Evolutionary conservation across 2,329 filamentous ascomycete species (phyloP).

Genomic region (Rachicladosporium sp.): DNA sequence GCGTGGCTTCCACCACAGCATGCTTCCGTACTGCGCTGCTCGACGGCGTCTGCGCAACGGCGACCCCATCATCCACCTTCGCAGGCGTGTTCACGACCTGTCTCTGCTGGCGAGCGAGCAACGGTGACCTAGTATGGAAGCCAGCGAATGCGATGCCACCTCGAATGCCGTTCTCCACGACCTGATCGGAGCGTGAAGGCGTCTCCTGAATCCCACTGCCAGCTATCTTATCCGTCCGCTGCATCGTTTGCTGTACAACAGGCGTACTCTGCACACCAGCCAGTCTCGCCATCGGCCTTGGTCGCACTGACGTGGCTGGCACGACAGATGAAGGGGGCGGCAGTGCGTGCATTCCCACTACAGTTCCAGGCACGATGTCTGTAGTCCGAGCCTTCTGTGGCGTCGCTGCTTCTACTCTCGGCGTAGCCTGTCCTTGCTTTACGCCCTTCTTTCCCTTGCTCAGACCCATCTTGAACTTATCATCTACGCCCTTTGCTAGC

Average conservation of each 20-base stretch:
- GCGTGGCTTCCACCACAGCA: conserved; percentile 5
- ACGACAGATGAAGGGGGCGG: conserved; percentile 2
- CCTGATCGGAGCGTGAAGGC: conserved; percentile 21
- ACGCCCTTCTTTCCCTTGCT: no score
- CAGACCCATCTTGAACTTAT: conserved; percentile 30
- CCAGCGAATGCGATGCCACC: background rate
- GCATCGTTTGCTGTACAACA: background rate
- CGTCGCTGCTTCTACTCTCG: conserved; percentile 2
- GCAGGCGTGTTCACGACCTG: conserved; percentile 9
- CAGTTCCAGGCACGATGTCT: conserved; percentile 1
- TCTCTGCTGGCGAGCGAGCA: conserved; percentile 5
- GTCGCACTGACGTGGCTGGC: conserved; percentile 2
- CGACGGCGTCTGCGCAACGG: background rate
- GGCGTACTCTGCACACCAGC: background rate
- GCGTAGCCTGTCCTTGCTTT: no score
- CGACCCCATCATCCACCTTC: conserved; percentile 1
- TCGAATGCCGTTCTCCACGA: background rate
- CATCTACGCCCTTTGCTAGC: conserved; percentile 55
- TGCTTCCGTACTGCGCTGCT: no score
- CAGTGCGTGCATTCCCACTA: background rate
- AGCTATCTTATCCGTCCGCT: no score
- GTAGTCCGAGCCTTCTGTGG: background rate
- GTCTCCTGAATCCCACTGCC: conserved; percentile 27
- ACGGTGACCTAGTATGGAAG: conserved; percentile 12
- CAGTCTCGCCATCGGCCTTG: background rate